These are phyloP conservation scores for Aureococcus anophagefferens DNA, from an alignment of 108 stramenopile genomes.

Conservation along the genomic window DNA sequence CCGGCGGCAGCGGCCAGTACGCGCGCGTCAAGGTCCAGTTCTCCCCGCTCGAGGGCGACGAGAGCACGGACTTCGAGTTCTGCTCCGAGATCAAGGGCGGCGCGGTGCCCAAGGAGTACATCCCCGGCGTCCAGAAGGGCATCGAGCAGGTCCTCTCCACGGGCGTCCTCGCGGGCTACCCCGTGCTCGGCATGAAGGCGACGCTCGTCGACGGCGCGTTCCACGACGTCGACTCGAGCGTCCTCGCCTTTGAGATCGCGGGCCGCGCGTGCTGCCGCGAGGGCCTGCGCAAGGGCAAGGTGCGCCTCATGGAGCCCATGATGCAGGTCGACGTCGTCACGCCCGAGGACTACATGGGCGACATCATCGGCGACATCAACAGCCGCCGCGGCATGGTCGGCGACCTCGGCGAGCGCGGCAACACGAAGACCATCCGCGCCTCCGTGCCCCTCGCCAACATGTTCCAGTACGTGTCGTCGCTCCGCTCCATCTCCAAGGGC, in stretches of 20 bases:
- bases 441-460: constrained; percentile 91
- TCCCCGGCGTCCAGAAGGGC: constrained; percentile 95
- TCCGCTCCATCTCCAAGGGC: constrained; percentile 88
- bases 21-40: constrained; percentile 88
- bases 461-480: constrained; percentile 94
- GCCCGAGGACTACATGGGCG: constrained; percentile 97
- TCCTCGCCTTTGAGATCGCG: constrained; percentile 85
- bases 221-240: constrained; percentile 78
- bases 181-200: constrained; percentile 91
- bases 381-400: constrained; percentile 85
- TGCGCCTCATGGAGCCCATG: constrained; percentile 93
- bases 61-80: constrained; percentile 81
- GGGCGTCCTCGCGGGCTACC: constrained; percentile 89
- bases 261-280: constrained; percentile 83
- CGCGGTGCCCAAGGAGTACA: constrained; percentile 91
- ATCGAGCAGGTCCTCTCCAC: constrained; percentile 81
- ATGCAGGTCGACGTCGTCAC: constrained; percentile 95
- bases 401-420: constrained; percentile 87
- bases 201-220: constrained; percentile 73
- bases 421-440: constrained; percentile 82
- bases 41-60: constrained; percentile 68
- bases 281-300: constrained; percentile 87
- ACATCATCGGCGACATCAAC: constrained; percentile 94
- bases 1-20: constrained; percentile 94
- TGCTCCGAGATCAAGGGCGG: constrained; percentile 93